Evolutionary conservation across 1,139 yeast genomes (phyloP), one percentile per base, ranked within the genome.

Genomic region (Magnusiomyces tetraspermus): DNA sequence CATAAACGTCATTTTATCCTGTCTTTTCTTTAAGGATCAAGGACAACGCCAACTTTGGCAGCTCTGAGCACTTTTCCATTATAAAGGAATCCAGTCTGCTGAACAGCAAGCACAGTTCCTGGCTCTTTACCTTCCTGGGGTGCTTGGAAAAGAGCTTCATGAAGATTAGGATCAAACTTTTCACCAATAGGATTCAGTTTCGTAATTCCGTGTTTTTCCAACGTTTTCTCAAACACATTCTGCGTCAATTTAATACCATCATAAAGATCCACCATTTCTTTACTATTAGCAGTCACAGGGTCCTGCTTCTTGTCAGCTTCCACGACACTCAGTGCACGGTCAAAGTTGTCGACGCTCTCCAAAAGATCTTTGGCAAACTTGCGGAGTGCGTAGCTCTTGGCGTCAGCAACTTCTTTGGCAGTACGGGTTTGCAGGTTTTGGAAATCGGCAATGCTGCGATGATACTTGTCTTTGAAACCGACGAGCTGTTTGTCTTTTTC

Each of bases 211-310:
- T 89, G 92, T 65, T 75, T 82, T 55, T 70, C 73, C 62, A 90
- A 77, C 31, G 97, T 90, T 75, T 84, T 86, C 68, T 85, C 95
- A 64, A 90, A 85, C 40, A 90, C 82, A 59, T 79, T 80, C 72
- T 86, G 85, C 53, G 96, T 90, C 96, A 90, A 85, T 63, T 82
- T 79, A 56, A 90, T 92, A 66, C 97, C 97, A 45, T 88, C 95
- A 66, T 83, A 85, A 60, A 90, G 74, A 67, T 83, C 85, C 59
- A 79, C 77, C 55, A 90, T 79, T 65, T 85, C 95, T 53, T 73
- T 72, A 55, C 65, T 62, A 50, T 61, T 63, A 30, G 60, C 63
- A 21, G n/a, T n/a, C n/a, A 90, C 95, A 63, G 62, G 60, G 46
- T 64, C 66, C n/a, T 57, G 54, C 52, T 68, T 64, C 61, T 67